Evolutionary conservation across 768 basidiomycete species (phyloP), one percentile per base, ranked within the genome.

Genomic region (Phlebiopsis flavidoalba): DNA sequence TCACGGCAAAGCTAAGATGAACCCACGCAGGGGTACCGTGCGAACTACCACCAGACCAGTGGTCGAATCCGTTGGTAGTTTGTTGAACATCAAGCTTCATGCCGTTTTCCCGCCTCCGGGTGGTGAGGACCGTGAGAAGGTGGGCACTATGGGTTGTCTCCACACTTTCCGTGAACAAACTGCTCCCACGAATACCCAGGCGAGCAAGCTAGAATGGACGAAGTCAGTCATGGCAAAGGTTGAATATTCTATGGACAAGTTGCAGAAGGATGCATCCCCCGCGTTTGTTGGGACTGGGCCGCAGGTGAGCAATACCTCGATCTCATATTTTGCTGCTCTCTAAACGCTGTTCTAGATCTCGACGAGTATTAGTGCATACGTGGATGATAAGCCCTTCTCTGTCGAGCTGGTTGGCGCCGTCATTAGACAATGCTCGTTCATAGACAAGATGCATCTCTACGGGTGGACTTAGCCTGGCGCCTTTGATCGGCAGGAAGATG

Each of bases 321-420:
- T 10, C 50, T 52, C 50, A 48, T 15, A 14, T 17, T 46, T 35
- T 19, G 31, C 14, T 26, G 6, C 26, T 31, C 26, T 31, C 26
- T 31, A 6, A 31, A 31, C 26, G 26, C 26, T 31, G 26, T 26
- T 35, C 1, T 35, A 59, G 58, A 26, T n/a, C 35, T 17, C 24
- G 36, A 24, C 22, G 77, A 37, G 74, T 84, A n/a, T 69, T 82
- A 73, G 73, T 46, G 83, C 83, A 0, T 86, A 87, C 66, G 68
- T 62, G 3, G 74, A 82, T 22, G 81, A 80, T 22, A 76, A 78
- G 55, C 74, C 76, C 0, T 86, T 83, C 63, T 86, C 84, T 0
- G 70, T 84, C 19, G 78, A 86, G 26, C 77, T 87, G 1, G 76
- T 80, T 4, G 82, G 83, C 2, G 84, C 85, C 0, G 84, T 85